Base-by-base conservation (phyloP, 2,329 filamentous ascomycete species). In the Neonectria faginata region DNA sequence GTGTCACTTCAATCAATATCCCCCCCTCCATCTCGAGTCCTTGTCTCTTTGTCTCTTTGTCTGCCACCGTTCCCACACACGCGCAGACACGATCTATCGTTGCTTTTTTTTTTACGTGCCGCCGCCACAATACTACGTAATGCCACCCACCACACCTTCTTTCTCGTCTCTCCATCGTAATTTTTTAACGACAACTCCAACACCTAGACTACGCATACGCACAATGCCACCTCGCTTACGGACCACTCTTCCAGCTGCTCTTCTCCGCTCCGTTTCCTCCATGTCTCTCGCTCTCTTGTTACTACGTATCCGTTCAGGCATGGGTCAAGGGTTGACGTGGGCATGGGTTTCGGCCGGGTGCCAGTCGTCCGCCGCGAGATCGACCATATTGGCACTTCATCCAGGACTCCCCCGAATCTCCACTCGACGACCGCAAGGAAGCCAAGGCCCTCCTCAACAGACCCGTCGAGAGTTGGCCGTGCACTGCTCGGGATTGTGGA, bases 41-140 rank as follows among this genome's bases (percentile, higher is more conserved):
- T 41, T n/a, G 36, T 41, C 36, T 41, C 2, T n/a, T 41, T 52
- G 25, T 33, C n/a, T 57, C 27, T 25, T 48, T 18, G 33, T 39
- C 39, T 42, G n/a, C 39, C 39, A 42, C 39, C 39, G 8, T 42
- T 42, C 8, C 39, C 39, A 41, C 39, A 18, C 50, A 62, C 65
- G 33, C 47, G 66, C 70, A 73, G 73, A 73, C 69, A 73, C 69
- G 70, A 72, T 69, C 60, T 61, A 54, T 72, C 25, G 53, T 72
- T 72, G 66, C 69, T 72, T 72, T 72, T 72, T 64, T 14, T 8
- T 18, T 25, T 41, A 5, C n/a, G 39, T 42, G 39, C 39, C 39
- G n/a, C 39, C 16, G 39, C 39, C 58, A 14, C 66, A 70, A 56
- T 62, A 70, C 69, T 59, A 18, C 27, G 11, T 22, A 29, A 39